Base-by-base conservation (phyloP, 768 basidiomycete genomes). In the Tulasnella sp. region DNA sequence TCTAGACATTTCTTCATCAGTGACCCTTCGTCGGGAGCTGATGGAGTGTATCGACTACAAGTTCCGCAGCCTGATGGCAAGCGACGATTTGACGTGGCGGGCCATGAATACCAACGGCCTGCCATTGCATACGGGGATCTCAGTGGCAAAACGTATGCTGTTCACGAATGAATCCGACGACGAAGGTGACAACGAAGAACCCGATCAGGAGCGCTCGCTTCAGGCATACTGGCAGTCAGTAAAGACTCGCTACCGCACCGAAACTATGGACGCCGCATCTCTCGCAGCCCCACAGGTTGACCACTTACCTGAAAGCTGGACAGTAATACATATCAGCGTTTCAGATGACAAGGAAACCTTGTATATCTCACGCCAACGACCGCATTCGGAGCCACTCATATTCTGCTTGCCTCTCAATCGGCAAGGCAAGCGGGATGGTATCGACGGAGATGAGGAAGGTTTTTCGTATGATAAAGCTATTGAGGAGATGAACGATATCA, bases 1-100 rank as follows among this genome's bases (percentile, higher is more conserved):
- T 19, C 41, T 63, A 94, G 93, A 94, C 68, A 73, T 78, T 12
- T 83, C 84, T 2, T 75, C 83, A 0, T 80, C 87, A 3, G 78
- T 92, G 46, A 91, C 90, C 0, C 75, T 96, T 1, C 81, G 83
- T 8, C 79, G 90, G 17, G 94, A 98, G 67, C 80, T 97, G 75
- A 69, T 92, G 15, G 92, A 94, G 63, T 80, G 80, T 15, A 84
- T 93, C 50, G 76, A 79, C 1, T 70, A 80, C 66, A 96, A 96
- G 68, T 80, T 86, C 60, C 72, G 75, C 2, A 67, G 73, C 11
- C 34, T 66, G 0, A 67, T 68, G 2, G 60, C 68, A 7, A 63
- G 63, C 15, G 85, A 92, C 63, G 91, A 94, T 66, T 68, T 87
- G 24, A 74, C 76, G 56, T 96, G 92, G 91, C 89, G 87, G 0